Base-by-base conservation (phyloP, 805 yeast species). In the Blastobotrys terrestris region DNA sequence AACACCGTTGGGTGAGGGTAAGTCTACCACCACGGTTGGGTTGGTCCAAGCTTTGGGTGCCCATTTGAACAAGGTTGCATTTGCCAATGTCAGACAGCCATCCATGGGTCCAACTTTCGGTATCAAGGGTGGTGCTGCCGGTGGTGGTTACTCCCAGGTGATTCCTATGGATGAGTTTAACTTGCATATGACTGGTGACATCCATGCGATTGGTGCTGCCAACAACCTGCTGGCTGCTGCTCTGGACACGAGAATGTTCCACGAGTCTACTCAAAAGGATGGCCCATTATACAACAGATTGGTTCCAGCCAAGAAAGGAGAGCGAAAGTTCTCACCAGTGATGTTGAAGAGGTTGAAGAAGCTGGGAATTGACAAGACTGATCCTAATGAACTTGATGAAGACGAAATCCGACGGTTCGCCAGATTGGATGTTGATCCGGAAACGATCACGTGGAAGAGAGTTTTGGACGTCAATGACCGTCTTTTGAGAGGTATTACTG, bases 51-150 rank as follows among this genome's bases (percentile, higher is more conserved):
- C 99, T 3, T 75, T 92, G 52, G 96, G 96, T 54, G 96, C 95
- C 31, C 95, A 89, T 65, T 76, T 91, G 60, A 80, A 83, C 49
- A 82, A 80, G 69, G 83, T 84, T 54, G 83, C 95, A 41, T 81
- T 92, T 68, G 99, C 98, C 53, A 91, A 88, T 65, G 96, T 92
- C 52, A 84, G 99, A 69, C 99, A 92, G 71, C 98, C 99, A 21
- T 86, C 95, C 11, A 90, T 92, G 97, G 99, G 98, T 44, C 99
- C 99, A 52, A 92, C 98, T 15, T 92, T 92, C 64, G 99, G 99
- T 70, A 91, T 92, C 63, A 92, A 92, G 75, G 99, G 99, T 67
- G 98, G 98, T 71, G 99, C 99, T 52, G 98, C 99, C 13, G 99
- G 99, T 64, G 99, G 98, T 68, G 98, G 98, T 44, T 92, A 90